A percentile compares a stretch with the other conserved stretches of the same genome.
Evolutionary conservation across 345 rosid genomes (phyloP).

Genomic region (Sisymbrium altissimum): DNA sequence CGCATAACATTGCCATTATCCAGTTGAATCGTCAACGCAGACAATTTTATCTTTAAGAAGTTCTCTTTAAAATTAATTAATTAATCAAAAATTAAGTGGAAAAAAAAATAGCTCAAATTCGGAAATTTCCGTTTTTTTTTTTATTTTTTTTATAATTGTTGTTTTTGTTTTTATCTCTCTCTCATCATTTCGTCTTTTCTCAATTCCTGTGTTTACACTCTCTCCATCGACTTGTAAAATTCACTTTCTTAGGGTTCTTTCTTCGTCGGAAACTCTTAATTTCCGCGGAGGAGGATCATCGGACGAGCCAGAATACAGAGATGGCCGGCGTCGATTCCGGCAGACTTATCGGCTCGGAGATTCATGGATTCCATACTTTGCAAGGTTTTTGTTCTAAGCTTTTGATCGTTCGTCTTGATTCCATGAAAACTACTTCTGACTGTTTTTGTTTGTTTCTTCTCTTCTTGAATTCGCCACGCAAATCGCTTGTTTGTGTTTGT

Average conservation of each 20-base stretch:
- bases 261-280: neutral
- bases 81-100: neutral
- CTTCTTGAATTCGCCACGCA: neutral
- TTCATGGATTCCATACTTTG: constrained; percentile 85
- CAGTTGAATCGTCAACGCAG: constrained; percentile 21
- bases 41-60: neutral
- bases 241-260: constrained; percentile 16
- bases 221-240: constrained; percentile 16
- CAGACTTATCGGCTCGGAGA: constrained; percentile 65
- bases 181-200: constrained; percentile 9
- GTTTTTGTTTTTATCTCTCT: neutral
- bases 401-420: constrained; percentile 10
- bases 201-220: constrained; percentile 12
- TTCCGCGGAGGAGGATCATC: constrained; percentile 2
- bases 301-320: neutral
- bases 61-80: neutral
- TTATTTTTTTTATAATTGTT: neutral
- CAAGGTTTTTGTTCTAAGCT: constrained; percentile 43
- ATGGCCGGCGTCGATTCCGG: constrained; percentile 48
- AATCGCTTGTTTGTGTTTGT: neutral
- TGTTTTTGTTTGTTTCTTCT: neutral
- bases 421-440: neutral
- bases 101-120: neutral
- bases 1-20: neutral
- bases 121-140: neutral